Evolutionary conservation across 768 basidiomycete species (phyloP).

Genomic region (Tremella fuciformis): DNA sequence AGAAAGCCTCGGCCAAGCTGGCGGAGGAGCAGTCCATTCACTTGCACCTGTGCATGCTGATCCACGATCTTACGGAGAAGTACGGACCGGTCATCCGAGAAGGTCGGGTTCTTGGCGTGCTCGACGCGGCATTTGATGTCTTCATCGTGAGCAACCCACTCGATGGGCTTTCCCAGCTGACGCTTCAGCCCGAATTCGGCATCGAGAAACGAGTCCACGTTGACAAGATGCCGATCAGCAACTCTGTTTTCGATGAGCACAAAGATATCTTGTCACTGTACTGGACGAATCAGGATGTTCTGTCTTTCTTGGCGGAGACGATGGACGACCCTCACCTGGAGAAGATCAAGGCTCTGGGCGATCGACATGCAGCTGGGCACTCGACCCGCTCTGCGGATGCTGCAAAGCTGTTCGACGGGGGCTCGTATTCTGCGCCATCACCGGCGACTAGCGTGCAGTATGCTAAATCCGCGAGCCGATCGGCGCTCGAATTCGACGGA

Average conservation of each 20-base stretch:
- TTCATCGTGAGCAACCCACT: slow-evolving; percentile 57
- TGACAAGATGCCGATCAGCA: slow-evolving; percentile 99
- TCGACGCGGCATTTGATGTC: slow-evolving; percentile 98
- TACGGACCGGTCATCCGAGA: slow-evolving; percentile 94
- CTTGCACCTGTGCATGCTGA: slow-evolving; percentile 88
- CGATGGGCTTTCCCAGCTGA: neutral
- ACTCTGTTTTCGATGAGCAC: slow-evolving; percentile 95
- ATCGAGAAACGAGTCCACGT: slow-evolving; percentile 99
- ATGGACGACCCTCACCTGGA: slow-evolving; percentile 93
- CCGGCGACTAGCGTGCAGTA: slow-evolving; percentile 60
- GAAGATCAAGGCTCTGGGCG: slow-evolving; percentile 77
- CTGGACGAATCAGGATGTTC: slow-evolving; percentile 92
- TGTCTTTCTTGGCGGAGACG: slow-evolving; percentile 90
- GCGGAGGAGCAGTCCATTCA: slow-evolving; percentile 97
- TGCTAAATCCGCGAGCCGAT: slow-evolving; percentile 63
- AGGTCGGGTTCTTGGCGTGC: slow-evolving; percentile 89
- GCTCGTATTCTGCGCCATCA: slow-evolving; percentile 55
- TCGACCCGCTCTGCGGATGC: slow-evolving; percentile 46
- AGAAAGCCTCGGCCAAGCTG: slow-evolving; percentile 74
- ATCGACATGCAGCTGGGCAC: slow-evolving; percentile 58
- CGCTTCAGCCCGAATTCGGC: slow-evolving; percentile 75
- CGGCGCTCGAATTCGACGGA: slow-evolving; percentile 78
- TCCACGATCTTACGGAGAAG: slow-evolving; percentile 86
- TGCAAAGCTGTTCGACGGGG: slow-evolving; percentile 54
- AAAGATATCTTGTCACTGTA: slow-evolving; percentile 80